Conservation (phyloP, 768 basidiomycete genomes). For the Mycena olivaceomarginata region DNA sequence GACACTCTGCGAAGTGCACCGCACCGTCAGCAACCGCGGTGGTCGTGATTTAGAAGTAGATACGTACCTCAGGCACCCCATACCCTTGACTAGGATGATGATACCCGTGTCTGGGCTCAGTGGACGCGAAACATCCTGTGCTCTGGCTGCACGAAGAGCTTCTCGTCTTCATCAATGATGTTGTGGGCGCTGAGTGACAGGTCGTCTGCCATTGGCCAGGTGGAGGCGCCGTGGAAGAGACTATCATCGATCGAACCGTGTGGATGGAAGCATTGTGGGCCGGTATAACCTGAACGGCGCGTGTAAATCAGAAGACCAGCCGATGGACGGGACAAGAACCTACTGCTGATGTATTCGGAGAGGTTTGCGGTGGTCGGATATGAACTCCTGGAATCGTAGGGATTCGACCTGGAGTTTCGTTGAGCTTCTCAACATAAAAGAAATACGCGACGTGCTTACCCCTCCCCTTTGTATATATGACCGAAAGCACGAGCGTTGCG, state of each 20-base stretch:
- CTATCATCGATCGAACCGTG: slow-evolving; percentile 20
- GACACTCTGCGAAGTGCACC: not conserved
- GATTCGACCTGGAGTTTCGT: not conserved
- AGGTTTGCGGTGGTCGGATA: not conserved
- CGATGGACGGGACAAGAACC: not conserved
- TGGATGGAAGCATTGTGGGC: slow-evolving; percentile 7
- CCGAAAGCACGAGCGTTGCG: not conserved
- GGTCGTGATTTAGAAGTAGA: not conserved
- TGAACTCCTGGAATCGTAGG: not conserved
- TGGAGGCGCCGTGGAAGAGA: not conserved
- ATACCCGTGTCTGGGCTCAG: not conserved
- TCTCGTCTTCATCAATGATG: not conserved
- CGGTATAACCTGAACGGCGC: not conserved
- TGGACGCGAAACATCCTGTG: not conserved
- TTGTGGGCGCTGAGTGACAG: slow-evolving; percentile 10
- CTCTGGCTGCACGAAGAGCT: not conserved
- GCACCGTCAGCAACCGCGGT: slow-evolving; percentile 15
- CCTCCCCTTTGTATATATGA: not conserved
- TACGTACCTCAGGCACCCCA: slow-evolving; percentile 6
- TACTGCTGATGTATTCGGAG: not conserved
- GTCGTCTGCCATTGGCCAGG: slow-evolving; percentile 11
- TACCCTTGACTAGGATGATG: not conserved
- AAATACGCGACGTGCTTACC: slow-evolving; percentile 1
- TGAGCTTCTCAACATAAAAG: too few species aligned
- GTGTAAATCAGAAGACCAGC: not conserved